A percentile compares a stretch with the other conserved stretches of the same genome.
These are phyloP conservation scores for Dothideomycetes sp. DNA, from an alignment of 2,329 filamentous ascomycete species.

Conservation along the genomic window DNA sequence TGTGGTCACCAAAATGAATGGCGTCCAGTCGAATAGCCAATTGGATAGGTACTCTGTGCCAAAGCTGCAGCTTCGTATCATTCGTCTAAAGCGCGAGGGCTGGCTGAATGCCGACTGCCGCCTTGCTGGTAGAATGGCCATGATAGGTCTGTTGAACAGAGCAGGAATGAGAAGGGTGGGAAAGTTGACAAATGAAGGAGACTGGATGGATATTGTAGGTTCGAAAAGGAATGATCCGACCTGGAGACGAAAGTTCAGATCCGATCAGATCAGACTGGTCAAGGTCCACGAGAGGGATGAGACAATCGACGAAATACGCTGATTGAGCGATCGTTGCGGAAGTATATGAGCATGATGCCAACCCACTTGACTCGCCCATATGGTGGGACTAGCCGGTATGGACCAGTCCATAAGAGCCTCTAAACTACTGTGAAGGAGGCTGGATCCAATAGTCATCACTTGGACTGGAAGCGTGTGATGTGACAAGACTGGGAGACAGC, in stretches of 20 bases:
- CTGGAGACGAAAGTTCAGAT: no score
- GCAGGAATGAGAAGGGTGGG: background rate
- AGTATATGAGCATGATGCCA: no score
- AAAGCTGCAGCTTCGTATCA: background rate
- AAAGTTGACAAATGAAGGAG: no score
- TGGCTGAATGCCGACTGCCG: background rate
- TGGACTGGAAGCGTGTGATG: no score
- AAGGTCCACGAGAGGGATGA: background rate
- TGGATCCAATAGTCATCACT: background rate
- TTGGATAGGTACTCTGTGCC: constrained; percentile 12
- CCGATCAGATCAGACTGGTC: no score
- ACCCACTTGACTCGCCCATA: no score
- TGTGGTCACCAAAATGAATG: constrained; percentile 16
- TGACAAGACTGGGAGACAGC: no score
- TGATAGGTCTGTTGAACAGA: background rate
- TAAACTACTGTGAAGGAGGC: background rate
- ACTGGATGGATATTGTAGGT: no score
- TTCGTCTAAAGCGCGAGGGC: background rate
- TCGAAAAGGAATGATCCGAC: no score
- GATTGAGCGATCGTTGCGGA: no score
- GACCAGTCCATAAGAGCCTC: no score
- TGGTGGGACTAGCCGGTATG: no score
- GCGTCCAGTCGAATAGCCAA: constrained; percentile 20
- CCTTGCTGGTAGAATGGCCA: background rate
- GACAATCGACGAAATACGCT: background rate